Conservation (phyloP, 2,329 filamentous ascomycete genomes). For the Aspergillus pseudoviridinutans region DNA sequence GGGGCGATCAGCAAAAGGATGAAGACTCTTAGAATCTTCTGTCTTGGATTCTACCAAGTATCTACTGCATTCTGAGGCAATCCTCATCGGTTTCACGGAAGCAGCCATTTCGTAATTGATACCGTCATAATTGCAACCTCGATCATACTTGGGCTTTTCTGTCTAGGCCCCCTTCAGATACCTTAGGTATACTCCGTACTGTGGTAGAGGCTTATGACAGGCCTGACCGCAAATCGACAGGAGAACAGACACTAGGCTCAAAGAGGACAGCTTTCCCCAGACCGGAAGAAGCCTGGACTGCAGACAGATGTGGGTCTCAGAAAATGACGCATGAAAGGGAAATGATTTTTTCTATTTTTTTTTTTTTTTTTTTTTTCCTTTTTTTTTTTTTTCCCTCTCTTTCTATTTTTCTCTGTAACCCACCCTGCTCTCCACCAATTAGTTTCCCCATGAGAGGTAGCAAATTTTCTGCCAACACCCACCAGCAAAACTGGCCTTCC, state of each 20-base stretch:
- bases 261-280: constrained; percentile 9
- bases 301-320: background rate
- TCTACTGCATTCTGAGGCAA: too few relatives aligned
- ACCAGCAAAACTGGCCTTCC: background rate
- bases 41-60: background rate
- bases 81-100: background rate
- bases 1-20: background rate
- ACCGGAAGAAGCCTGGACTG: constrained; percentile 12
- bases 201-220: too few relatives aligned
- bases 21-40: background rate
- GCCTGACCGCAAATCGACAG: background rate
- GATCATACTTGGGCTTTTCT: too few relatives aligned
- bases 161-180: too few relatives aligned
- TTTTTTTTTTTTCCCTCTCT: too few relatives aligned
- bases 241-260: constrained; percentile 4
- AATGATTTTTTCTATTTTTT: too few relatives aligned
- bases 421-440: background rate
- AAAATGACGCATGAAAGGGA: background rate
- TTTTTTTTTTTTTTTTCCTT: too few relatives aligned
- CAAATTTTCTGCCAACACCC: background rate
- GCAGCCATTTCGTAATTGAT: background rate
- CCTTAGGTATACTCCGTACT: too few relatives aligned
- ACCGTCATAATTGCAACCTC: too few relatives aligned
- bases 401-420: background rate
- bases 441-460: background rate